Percentiles rank a stretch among this genome's conserved stretches.
phyloP scores from a whole-genome alignment of 73 alveolate species.

The Paramecium octaurelia region DNA sequence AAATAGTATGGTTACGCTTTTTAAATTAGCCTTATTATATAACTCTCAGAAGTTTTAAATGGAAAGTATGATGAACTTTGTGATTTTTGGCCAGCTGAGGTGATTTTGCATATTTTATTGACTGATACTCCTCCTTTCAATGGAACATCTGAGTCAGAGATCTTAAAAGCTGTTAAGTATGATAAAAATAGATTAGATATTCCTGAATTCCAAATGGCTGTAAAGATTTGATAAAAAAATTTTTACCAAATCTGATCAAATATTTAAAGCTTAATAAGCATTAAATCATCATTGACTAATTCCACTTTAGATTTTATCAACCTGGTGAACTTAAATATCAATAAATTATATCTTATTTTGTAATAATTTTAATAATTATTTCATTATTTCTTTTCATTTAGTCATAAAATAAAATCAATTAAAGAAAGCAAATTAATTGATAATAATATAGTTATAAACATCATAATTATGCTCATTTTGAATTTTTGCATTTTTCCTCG shows the following conservation, averaged over 20 bases:
- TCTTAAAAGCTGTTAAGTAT: slow-evolving; percentile 48
- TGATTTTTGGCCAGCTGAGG: slow-evolving; percentile 80
- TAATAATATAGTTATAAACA: too few species aligned
- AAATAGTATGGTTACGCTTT: slow-evolving; percentile 64
- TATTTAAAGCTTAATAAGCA: slow-evolving; percentile 72
- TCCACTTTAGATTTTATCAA: neutral
- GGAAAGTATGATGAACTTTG: slow-evolving; percentile 68
- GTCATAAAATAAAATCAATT: too few species aligned
- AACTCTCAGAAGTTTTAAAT: slow-evolving; percentile 73
- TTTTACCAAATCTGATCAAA: slow-evolving; percentile 56
- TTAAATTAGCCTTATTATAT: slow-evolving; percentile 62
- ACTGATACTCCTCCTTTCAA: slow-evolving; percentile 86
- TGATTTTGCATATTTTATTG: slow-evolving; percentile 69
- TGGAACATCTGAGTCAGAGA: slow-evolving; percentile 81
- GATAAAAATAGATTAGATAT: slow-evolving; percentile 55
- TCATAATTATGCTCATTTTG: too few species aligned
- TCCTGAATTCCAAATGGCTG: slow-evolving; percentile 75
- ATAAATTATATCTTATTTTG: too few species aligned
- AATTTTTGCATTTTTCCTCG: too few species aligned
- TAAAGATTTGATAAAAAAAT: slow-evolving; percentile 77
- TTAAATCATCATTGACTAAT: slow-evolving; percentile 76
- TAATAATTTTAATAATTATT: too few species aligned
- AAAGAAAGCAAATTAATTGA: too few species aligned
- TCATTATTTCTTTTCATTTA: too few species aligned
- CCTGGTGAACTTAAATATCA: neutral